Evolutionary conservation across 2,329 filamentous ascomycete genomes (phyloP), one percentile per base, ranked within the genome.

Genomic region (Neocatenulostroma microsporum): DNA sequence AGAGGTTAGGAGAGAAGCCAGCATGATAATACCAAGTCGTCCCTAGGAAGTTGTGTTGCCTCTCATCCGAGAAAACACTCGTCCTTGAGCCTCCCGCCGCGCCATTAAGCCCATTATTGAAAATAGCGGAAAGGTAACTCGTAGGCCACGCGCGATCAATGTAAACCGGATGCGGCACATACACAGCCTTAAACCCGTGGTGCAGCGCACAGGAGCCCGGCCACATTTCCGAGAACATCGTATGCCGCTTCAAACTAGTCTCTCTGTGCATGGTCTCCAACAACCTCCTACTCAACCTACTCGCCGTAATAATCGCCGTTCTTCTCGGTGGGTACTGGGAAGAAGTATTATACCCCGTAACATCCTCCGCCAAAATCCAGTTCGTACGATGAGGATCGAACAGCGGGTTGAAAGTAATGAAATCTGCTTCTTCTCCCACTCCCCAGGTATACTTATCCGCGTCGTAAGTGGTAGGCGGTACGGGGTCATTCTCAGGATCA

Each of bases 141-240:
- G 68, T 64, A 0, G 72, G 70, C 73, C 72, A 76, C 23, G 66
- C 62, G 3, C 71, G 68, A 49, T 76, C 73, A 21, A 74, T 67
- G 51, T 70, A 74, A 11, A 75, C 70, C 0, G 73, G 71, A 31
- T 76, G 72, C 1, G 73, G 73, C 2, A 68, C 69, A 49, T 80
- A 84, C 1, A 84, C 79, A 15, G 81, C 83, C 62, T 88, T 88
- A 51, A 85, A 68, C 1, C 83, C 82, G 52, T 84, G 82, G 48
- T 86, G 82, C 4, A 88, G 66, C 0, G 82, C 80, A 54, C 78
- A 72, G 1, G 72, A 74, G 0, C 80, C 72, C 2, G 82, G 82
- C 62, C 81, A 86, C 83, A 88, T 88, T 59, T 88, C 83, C 18
- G 74, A 76, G 56, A 84, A 87, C 80, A 80, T 86, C 58, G 69